Conservation (phyloP, 2,329 filamentous ascomycete species). For the Xylariaceae sp. region DNA sequence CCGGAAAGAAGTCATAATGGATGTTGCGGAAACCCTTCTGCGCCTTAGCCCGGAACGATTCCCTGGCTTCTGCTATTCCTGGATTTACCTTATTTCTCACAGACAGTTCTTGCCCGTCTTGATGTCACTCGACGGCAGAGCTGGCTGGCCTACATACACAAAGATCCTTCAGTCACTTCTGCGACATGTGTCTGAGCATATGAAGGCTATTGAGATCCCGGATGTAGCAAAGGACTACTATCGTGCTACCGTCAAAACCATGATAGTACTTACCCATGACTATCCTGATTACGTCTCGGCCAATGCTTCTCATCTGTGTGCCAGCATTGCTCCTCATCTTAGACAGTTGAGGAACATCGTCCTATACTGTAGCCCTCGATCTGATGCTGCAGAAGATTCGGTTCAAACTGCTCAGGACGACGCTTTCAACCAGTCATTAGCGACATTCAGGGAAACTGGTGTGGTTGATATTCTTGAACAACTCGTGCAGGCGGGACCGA, state of each 20-base stretch:
- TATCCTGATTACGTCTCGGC: constrained; percentile 89
- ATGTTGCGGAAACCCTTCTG: constrained; percentile 65
- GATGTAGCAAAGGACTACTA: constrained; percentile 76
- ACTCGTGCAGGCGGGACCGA: constrained; percentile 55
- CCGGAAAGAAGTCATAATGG: constrained; percentile 63
- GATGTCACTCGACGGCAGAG: constrained; percentile 60
- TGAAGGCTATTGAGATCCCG: constrained; percentile 67
- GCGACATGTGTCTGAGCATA: constrained; percentile 68
- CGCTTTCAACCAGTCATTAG: constrained; percentile 20
- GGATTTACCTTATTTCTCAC: constrained; percentile 78
- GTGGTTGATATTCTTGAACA: constrained; percentile 56
- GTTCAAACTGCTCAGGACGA: constrained; percentile 33
- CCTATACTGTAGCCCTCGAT: constrained; percentile 61
- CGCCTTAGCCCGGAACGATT: constrained; percentile 71
- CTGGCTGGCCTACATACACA: constrained; percentile 71
- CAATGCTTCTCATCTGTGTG: constrained; percentile 77
- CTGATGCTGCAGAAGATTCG: constrained; percentile 70
- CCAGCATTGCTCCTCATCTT: constrained; percentile 75
- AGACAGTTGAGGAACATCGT: constrained; percentile 85
- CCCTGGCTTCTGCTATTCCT: constrained; percentile 78
- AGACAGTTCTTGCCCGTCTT: constrained; percentile 77
- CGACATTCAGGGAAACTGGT: constrained; percentile 48
- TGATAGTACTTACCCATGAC: constrained; percentile 85
- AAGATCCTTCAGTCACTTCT: constrained; percentile 69
- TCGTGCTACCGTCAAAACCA: constrained; percentile 72